phyloP scores from a whole-genome alignment of 2,329 filamentous ascomycete genomes.

The Raffaelea arxii region DNA sequence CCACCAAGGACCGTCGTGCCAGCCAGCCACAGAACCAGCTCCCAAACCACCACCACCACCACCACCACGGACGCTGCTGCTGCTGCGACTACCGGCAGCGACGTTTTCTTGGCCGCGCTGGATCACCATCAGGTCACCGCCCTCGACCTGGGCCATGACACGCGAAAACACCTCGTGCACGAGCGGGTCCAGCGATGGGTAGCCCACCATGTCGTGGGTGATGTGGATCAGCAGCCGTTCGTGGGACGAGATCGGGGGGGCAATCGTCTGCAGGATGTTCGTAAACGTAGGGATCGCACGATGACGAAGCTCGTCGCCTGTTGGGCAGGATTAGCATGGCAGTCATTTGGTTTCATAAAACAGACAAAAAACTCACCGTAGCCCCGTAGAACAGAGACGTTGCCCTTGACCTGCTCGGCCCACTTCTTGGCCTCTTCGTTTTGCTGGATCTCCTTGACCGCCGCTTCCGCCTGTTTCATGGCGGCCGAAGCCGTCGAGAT shows the following conservation, averaged over 20 bases:
- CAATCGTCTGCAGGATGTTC: constrained; percentile 87
- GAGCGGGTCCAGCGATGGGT: constrained; percentile 86
- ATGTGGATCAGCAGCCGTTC: constrained; percentile 96
- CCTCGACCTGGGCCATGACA: constrained; percentile 98
- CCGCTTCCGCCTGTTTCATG: constrained; percentile 84
- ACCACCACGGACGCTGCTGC: constrained; percentile 26
- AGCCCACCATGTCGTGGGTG: constrained; percentile 89
- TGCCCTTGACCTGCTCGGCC: constrained; percentile 88
- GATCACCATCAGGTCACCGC: constrained; percentile 86
- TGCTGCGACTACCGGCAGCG: constrained; percentile 32
- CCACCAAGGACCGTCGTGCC: constrained; percentile 98
- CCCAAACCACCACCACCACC: too few species aligned
- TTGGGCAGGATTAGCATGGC: neutral
- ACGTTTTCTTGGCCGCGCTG: constrained; percentile 85
- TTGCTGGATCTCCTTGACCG: constrained; percentile 89
- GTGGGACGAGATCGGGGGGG: constrained; percentile 91
- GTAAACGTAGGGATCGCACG: constrained; percentile 91
- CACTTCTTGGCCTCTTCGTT: constrained; percentile 95
- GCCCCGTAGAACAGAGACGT: constrained; percentile 67
- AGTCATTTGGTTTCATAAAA: neutral
- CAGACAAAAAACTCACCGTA: constrained; percentile 47
- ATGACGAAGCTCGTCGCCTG: constrained; percentile 78
- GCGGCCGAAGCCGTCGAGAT: constrained; percentile 76
- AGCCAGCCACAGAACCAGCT: constrained; percentile 57
- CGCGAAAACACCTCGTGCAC: constrained; percentile 87